Evolutionary conservation across 2,329 filamentous ascomycete genomes (phyloP).

Genomic region (Diaporthe batatas): DNA sequence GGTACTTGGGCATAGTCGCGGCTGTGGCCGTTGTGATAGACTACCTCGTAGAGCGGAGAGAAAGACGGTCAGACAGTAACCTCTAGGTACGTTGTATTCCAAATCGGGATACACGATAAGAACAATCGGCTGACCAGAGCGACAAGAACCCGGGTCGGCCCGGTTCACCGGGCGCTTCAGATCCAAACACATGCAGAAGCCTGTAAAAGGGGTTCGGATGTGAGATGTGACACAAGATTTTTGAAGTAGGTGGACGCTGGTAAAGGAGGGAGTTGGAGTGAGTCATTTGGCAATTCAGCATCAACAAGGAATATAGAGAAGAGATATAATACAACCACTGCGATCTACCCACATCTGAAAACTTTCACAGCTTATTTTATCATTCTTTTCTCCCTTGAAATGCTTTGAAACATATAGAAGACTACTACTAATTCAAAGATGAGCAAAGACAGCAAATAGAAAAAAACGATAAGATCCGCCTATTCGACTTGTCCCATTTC

Average conservation of each 20-base stretch:
- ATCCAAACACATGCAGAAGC: not conserved
- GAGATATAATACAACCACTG: not conserved
- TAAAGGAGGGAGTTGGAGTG: not conserved
- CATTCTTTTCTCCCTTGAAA: no score
- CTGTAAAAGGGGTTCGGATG: not conserved
- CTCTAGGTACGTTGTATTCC: no score
- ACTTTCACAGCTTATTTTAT: not conserved
- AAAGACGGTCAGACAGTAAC: not conserved
- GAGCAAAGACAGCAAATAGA: not conserved
- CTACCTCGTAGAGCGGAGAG: not conserved
- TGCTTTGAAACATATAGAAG: not conserved
- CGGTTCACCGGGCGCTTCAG: not conserved
- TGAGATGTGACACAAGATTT: not conserved
- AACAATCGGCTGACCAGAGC: constrained; percentile 10
- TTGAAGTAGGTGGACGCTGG: not conserved
- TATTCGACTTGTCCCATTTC: not conserved
- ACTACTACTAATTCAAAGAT: not conserved
- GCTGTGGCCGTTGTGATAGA: not conserved
- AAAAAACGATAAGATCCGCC: not conserved
- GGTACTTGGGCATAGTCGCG: not conserved
- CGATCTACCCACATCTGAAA: not conserved
- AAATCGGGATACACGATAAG: not conserved
- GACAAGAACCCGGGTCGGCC: constrained; percentile 12
- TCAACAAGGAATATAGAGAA: not conserved
- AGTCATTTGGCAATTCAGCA: constrained; percentile 1